Base-by-base conservation (phyloP, 768 basidiomycete genomes). In the Leccinum subtestaceum region DNA sequence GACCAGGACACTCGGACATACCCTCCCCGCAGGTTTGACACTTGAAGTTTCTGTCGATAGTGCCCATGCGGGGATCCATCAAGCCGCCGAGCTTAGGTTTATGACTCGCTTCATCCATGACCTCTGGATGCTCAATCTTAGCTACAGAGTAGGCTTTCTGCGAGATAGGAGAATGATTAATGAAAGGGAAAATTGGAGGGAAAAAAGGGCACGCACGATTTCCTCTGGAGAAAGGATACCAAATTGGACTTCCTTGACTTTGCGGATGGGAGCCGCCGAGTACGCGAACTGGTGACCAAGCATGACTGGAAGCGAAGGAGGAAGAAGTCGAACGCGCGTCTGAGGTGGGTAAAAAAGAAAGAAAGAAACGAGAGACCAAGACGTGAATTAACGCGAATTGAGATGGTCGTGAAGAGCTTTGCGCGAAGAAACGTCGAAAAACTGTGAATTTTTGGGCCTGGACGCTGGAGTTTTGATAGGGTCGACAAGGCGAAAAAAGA, bases 11-110 rank as follows among this genome's bases (percentile, higher is more conserved):
- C 73, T 98, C 97, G 17, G 94, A 89, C 95, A 98, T 98, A n/a
- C 95, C 96, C 82, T 99, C 97, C 65, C 95, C 95, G 74, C 97
- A 98, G 29, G 97, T 98, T 79, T 98, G 95, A 73, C 97, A 99
- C 79, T 98, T 98, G 79, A 96, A 95, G 73, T 95, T 95, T 65
- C 94, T 83, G 80, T 95, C 94, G 67, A 95, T 96, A 29, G 94
- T 99, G 40, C 97, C 97, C 90, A 98, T 93, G 60, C 93, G 86
- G 53, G 95, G 93, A 77, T 99, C 97, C 90, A 96, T 96, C 70
- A 99, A 79, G 49, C 97, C 97, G 51, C 94, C 95, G 25, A 86
- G 79, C 78, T 97, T 98, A 25, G 93, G 91, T 70, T 88, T 90
- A 69, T 89, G 90, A 1, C 87, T 92, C 19, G 87, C 77, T 73